These are phyloP conservation scores for Boletus rubropictus DNA, from an alignment of 768 basidiomycete genomes.

Conservation along the genomic window DNA sequence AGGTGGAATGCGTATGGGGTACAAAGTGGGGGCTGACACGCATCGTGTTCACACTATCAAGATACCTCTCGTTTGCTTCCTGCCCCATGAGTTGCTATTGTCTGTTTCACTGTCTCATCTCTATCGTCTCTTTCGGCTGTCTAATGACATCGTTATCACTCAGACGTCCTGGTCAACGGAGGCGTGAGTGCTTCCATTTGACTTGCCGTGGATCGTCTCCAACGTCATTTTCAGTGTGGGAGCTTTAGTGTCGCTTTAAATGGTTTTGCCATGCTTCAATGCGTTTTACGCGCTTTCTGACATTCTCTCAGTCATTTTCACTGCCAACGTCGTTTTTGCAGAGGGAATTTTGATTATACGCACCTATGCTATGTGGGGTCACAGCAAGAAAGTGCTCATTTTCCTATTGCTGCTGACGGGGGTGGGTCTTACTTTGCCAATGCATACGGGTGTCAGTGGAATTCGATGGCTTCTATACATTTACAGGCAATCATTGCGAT, in stretches of 20 bases:
- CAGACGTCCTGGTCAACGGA: slow-evolving; percentile 5
- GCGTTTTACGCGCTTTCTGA: neutral
- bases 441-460: neutral
- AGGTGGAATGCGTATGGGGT: slow-evolving; percentile 23
- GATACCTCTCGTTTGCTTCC: slow-evolving; percentile 21
- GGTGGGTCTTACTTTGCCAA: slow-evolving; percentile 2
- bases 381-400: slow-evolving; percentile 11
- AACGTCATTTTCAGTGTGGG: slow-evolving; percentile 13
- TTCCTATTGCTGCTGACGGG: slow-evolving; percentile 13
- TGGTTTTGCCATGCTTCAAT: slow-evolving; percentile 1
- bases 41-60: slow-evolving; percentile 22
- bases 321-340: slow-evolving; percentile 3
- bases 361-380: slow-evolving; percentile 23
- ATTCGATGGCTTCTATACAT: neutral
- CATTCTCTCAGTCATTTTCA: slow-evolving; percentile 7
- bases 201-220: neutral
- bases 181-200: slow-evolving; percentile 2
- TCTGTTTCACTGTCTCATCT: neutral
- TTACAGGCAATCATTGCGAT: slow-evolving; percentile 10
- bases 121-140: neutral
- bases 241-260: slow-evolving; percentile 10
- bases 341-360: slow-evolving; percentile 21
- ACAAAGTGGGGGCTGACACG: slow-evolving; percentile 19
- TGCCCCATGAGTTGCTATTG: slow-evolving; percentile 19
- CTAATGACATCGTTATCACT: neutral